Evolutionary conservation across 164 flowering plant species (phyloP).

Genomic region (Aristolochia californica): DNA sequence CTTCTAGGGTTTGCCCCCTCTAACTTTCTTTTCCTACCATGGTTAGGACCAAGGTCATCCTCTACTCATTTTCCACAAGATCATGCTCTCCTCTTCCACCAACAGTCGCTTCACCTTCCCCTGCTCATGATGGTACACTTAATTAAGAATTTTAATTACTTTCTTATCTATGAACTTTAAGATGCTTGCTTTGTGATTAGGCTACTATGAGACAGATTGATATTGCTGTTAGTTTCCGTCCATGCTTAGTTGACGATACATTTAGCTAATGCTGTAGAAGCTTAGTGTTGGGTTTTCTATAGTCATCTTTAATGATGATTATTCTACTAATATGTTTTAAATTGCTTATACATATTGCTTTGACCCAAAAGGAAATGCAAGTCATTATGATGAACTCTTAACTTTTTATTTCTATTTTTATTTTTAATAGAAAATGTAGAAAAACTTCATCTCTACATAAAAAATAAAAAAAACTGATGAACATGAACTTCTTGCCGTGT

Average conservation of each 20-base stretch:
- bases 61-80: not conserved
- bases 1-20: constrained; percentile 6
- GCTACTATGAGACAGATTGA: constrained; percentile 3
- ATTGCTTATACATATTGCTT: too few relatives aligned
- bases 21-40: not conserved
- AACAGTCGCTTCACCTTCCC: not conserved
- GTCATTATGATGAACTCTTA: too few relatives aligned
- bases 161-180: not conserved
- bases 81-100: not conserved
- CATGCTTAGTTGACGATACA: not conserved
- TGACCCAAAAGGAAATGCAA: too few relatives aligned
- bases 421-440: too few relatives aligned
- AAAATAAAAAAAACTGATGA: too few relatives aligned
- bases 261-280: not conserved
- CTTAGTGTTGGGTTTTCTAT: too few relatives aligned
- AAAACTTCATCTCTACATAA: too few relatives aligned
- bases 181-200: constrained; percentile 6
- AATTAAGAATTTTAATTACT: not conserved
- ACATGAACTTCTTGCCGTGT: too few relatives aligned
- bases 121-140: not conserved
- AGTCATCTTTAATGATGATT: too few relatives aligned
- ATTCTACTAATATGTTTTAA: too few relatives aligned
- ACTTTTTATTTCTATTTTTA: too few relatives aligned
- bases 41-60: constrained; percentile 5
- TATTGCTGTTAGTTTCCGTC: not conserved